Conservation (phyloP, 1,139 yeast species). For the Candida pseudocylindracea region DNA sequence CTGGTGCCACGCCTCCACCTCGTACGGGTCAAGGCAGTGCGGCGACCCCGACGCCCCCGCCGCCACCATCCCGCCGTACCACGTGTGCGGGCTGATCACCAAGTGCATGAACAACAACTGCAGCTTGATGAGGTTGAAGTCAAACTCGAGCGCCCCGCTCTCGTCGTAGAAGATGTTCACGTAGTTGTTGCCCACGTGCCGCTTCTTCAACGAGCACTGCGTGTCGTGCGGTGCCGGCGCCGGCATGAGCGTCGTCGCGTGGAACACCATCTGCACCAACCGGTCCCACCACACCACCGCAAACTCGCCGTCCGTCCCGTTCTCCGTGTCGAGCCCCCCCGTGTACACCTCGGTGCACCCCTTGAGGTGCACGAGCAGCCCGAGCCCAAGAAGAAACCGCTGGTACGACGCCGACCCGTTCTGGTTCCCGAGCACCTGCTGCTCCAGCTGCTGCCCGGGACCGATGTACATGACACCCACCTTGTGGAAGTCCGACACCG, state of each 20-base stretch:
- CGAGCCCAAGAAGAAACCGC: constrained; percentile 32
- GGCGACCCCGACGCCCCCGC: neutral
- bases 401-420: constrained; percentile 47
- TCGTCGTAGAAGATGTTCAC: constrained; percentile 70
- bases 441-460: constrained; percentile 38
- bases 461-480: constrained; percentile 61
- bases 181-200: constrained; percentile 74
- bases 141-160: constrained; percentile 30
- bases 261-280: constrained; percentile 51
- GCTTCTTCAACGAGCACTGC: constrained; percentile 34
- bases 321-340: constrained; percentile 61
- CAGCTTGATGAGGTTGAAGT: constrained; percentile 48
- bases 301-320: constrained; percentile 51
- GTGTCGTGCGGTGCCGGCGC: constrained; percentile 20
- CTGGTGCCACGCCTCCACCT: neutral
- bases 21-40: neutral
- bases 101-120: constrained; percentile 72
- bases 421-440: constrained; percentile 39
- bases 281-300: constrained; percentile 59
- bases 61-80: neutral
- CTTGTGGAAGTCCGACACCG: constrained; percentile 61
- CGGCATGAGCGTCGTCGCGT: constrained; percentile 59
- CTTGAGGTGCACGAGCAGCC: constrained; percentile 31
- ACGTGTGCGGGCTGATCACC: constrained; percentile 49
- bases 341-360: constrained; percentile 29